These are phyloP conservation scores for Tothia fuscella DNA, from an alignment of 2,329 filamentous ascomycete species.

Conservation along the genomic window DNA sequence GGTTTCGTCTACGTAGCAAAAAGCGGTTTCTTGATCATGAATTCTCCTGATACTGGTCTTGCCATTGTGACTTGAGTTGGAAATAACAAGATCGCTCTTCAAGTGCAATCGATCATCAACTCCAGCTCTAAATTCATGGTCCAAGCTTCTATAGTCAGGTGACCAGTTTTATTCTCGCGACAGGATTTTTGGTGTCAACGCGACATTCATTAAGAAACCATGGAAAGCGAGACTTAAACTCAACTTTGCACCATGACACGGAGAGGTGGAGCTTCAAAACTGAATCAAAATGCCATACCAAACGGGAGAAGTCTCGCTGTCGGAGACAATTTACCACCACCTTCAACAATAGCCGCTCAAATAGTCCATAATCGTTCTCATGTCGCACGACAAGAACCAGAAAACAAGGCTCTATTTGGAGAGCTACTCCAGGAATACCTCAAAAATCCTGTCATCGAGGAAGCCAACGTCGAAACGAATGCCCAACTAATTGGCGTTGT, in stretches of 20 bases:
- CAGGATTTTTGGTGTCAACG: too few relatives aligned
- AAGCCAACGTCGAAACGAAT: slow-evolving; percentile 53
- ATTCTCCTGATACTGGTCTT: too few relatives aligned
- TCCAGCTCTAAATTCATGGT: too few relatives aligned
- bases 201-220: too few relatives aligned
- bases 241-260: slow-evolving; percentile 34
- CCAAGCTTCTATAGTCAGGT: too few relatives aligned
- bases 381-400: slow-evolving; percentile 47
- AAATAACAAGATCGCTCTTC: too few relatives aligned
- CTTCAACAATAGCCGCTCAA: slow-evolving; percentile 79
- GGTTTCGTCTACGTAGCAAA: too few relatives aligned
- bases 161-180: too few relatives aligned
- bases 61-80: too few relatives aligned
- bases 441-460: slow-evolving; percentile 35
- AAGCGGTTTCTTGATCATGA: too few relatives aligned
- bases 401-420: slow-evolving; percentile 63
- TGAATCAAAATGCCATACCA: slow-evolving; percentile 10
- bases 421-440: slow-evolving; percentile 57
- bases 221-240: too few relatives aligned
- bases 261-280: slow-evolving; percentile 22
- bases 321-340: slow-evolving; percentile 24
- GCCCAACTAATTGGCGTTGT: slow-evolving; percentile 66
- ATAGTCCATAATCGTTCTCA: slow-evolving; percentile 71
- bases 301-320: slow-evolving; percentile 14
- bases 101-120: too few relatives aligned